phyloP scores from a whole-genome alignment of 352 stramenopile genomes.

The Phytophthora pini region DNA sequence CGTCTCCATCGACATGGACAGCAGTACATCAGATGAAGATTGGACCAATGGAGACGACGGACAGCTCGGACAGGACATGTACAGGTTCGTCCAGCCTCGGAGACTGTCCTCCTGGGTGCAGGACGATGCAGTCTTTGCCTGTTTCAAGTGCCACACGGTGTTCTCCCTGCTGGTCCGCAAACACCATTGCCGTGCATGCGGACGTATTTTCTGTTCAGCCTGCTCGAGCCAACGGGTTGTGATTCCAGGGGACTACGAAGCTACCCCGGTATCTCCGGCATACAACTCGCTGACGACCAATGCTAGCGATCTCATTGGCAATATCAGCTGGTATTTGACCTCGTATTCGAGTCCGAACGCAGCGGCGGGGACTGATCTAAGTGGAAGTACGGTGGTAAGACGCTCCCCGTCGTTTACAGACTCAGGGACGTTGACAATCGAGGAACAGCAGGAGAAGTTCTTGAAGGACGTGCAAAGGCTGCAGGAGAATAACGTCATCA shows the following conservation, averaged over 20 bases:
- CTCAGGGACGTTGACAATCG: constrained; percentile 37
- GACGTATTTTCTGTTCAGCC: constrained; percentile 81
- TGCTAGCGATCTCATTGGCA: constrained; percentile 78
- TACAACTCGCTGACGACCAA: constrained; percentile 77
- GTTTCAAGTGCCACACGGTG: constrained; percentile 85
- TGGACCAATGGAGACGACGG: constrained; percentile 61
- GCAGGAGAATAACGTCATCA: constrained; percentile 67
- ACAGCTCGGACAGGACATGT: constrained; percentile 71
- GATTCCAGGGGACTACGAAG: constrained; percentile 83
- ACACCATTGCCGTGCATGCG: constrained; percentile 83
- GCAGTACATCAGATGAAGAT: constrained; percentile 66
- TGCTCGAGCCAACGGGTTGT: constrained; percentile 87
- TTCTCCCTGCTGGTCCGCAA: constrained; percentile 86
- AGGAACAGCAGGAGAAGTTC: constrained; percentile 67
- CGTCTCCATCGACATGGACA: constrained; percentile 20
- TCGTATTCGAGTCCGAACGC: constrained; percentile 54
- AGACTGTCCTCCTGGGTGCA: constrained; percentile 86
- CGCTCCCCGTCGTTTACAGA: constrained; percentile 36
- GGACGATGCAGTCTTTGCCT: constrained; percentile 85
- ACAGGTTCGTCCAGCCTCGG: constrained; percentile 83
- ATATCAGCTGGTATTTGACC: constrained; percentile 85
- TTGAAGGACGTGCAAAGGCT: constrained; percentile 78
- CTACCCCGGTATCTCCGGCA: constrained; percentile 63
- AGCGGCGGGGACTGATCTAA: constrained; percentile 11
- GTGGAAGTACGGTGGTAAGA: constrained; percentile 10